Evolutionary conservation across 2,329 filamentous ascomycete species (phyloP), one percentile per base, ranked within the genome.

Genomic region (Aspergillus nomiae): DNA sequence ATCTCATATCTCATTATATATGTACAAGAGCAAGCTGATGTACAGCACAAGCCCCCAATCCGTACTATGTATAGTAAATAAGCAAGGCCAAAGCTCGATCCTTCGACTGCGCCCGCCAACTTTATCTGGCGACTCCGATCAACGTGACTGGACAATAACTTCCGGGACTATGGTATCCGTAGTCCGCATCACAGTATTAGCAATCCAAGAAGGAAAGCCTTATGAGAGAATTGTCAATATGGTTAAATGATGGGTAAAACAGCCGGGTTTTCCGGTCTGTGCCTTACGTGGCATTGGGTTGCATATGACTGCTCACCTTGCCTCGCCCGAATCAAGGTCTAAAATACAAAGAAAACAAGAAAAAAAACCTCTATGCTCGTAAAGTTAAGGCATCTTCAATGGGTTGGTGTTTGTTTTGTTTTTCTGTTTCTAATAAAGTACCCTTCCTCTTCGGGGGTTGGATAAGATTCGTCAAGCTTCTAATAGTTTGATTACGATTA

Each of bases 61-160:
- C 38, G 45, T 48, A 60, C 59, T 38, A 64, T 51, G 41, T 41
- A 59, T 56, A 57, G 46, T 41, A 45, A 41, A 38, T 51, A 36
- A 43, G 36, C 45, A 58, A 50, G 62, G 60, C 60, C 60, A 64
- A 62, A 64, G 64, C 64, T 66, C 62, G 58, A 64, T 64, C 64
- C 63, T 65, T 59, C 51, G 32, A 43, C 59, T 60, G 60, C 63
- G 60, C 57, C 60, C 60, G 60, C 45, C 58, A 66, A 66, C 64
- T 66, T 66, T 66, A 66, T 66, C 64, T 61, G 57, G 57, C 45
- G 54, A 50, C 55, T 51, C 24, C n/a, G 38, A 48, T 53, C 30
- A 62, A 61, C 36, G 32, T 62, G 48, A 66, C 64, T 66, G 64
- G 64, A 59, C 59, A 59, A 66, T 66, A 66, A 66, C 48, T 48